Evolutionary conservation across 805 yeast genomes (phyloP), one percentile per base, ranked within the genome.

Genomic region (Kuraishia piskuri): DNA sequence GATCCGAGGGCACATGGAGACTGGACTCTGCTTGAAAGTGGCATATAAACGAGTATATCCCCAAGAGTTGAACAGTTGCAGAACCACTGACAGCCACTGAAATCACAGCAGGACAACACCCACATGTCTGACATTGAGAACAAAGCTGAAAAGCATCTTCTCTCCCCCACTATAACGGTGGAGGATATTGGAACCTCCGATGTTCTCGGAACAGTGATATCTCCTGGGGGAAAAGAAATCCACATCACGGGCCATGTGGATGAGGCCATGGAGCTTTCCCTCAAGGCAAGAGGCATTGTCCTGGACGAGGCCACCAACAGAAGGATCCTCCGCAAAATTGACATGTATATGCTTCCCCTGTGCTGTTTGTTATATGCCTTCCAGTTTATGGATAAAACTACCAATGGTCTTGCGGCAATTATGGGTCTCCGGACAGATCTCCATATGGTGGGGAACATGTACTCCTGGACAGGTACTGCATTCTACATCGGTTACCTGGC

Each of bases 361-460:
- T 69, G 79, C 68, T 73, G 76, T 53, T 54, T 73, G 26, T 58
- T 77, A 50, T 79, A 78, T 63, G 71, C 78, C 20, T 64, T 74
- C 21, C 84, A 79, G 62, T 78, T 71, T 59, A 76, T 69, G 71
- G 74, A 70, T 57, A 75, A 75, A 55, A 60, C 67, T 21, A 60
- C 74, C 14, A 68, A 65, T 53, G 63, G 71, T 10, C 70, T 65
- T 54, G 72, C 72, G 20, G 54, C 71, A 0, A 60, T 71, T 40
- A 62, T 72, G 57, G 75, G 75, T 14, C 57, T 72, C 40, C 60
- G 70, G 53, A 57, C 57, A 10, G 74, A 67, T 52, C 63, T 71
- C 56, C 54, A 67, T 20, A 71, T 71, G 75, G 57, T 52, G 8
- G 68, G 68, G 19, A 59, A 68, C 40, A 57, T 59, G 62, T 56